Conservation (phyloP, 2,329 filamentous ascomycete genomes). For the Pseudogymnoascus sp. region DNA sequence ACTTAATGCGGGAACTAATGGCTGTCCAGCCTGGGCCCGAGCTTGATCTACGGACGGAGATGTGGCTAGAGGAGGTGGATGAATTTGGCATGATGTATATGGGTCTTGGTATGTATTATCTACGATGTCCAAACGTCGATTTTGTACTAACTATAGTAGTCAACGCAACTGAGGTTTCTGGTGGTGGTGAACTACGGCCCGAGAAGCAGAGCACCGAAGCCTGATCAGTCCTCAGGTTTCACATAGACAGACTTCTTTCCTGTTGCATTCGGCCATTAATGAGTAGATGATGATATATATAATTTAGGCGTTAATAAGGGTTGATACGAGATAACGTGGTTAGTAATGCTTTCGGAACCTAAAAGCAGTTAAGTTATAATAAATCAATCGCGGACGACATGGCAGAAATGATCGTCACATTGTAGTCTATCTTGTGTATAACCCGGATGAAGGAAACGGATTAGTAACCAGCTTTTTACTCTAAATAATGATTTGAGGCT, state of each 20-base stretch:
- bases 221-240: neutral
- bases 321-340: neutral
- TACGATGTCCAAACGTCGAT: neutral
- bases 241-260: neutral
- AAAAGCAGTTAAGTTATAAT: neutral
- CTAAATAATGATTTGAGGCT: neutral
- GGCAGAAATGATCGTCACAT: too few species aligned
- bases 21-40: conserved; percentile 25
- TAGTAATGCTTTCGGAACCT: neutral
- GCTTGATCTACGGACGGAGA: conserved; percentile 30
- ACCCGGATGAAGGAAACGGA: neutral
- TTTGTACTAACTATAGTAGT: neutral
- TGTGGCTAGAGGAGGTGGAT: conserved; percentile 36
- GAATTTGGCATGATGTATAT: conserved; percentile 35
- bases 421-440: too few species aligned
- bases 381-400: neutral
- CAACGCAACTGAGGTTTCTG: conserved; percentile 1
- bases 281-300: neutral
- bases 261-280: neutral
- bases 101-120: conserved; percentile 27
- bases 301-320: neutral
- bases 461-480: neutral
- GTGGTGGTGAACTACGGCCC: neutral
- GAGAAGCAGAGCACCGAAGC: neutral
- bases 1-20: conserved; percentile 29